phyloP scores from a whole-genome alignment of 106 monocot genomes.

The Dactylorhiza incarnata region DNA sequence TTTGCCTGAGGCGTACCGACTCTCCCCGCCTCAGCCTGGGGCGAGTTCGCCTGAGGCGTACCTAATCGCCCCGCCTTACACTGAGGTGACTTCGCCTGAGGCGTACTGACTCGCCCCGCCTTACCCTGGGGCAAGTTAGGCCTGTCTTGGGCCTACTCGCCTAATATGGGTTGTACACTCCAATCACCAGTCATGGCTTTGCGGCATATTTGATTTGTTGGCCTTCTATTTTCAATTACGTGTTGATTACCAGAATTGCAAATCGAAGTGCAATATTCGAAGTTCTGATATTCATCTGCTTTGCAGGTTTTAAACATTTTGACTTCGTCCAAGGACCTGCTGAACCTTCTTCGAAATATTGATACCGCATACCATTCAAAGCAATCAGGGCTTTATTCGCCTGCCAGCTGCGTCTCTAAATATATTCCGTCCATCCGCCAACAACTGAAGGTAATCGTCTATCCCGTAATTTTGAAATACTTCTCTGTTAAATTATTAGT shows the following conservation, averaged over 20 bases:
- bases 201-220: neutral
- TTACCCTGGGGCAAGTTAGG: too few species aligned
- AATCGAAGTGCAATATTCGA: neutral
- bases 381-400: slow-evolving; percentile 26
- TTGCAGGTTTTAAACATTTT: slow-evolving; percentile 51
- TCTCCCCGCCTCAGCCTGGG: too few species aligned
- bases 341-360: slow-evolving; percentile 50
- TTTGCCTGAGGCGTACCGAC: too few species aligned
- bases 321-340: slow-evolving; percentile 54
- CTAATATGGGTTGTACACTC: too few species aligned
- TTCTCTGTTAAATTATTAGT: neutral
- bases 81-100: too few species aligned
- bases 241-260: neutral
- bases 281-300: neutral
- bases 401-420: slow-evolving; percentile 32
- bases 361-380: slow-evolving; percentile 58
- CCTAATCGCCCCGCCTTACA: too few species aligned
- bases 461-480: neutral
- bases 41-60: too few species aligned
- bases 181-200: neutral
- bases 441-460: slow-evolving; percentile 55
- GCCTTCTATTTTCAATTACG: neutral
- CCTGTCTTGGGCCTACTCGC: too few species aligned
- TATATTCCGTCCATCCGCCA: slow-evolving; percentile 58
- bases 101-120: too few species aligned